A percentile compares a stretch with the other conserved stretches of the same genome.
Evolutionary conservation across 768 basidiomycete species (phyloP).

Genomic region (Lentinus brumalis): DNA sequence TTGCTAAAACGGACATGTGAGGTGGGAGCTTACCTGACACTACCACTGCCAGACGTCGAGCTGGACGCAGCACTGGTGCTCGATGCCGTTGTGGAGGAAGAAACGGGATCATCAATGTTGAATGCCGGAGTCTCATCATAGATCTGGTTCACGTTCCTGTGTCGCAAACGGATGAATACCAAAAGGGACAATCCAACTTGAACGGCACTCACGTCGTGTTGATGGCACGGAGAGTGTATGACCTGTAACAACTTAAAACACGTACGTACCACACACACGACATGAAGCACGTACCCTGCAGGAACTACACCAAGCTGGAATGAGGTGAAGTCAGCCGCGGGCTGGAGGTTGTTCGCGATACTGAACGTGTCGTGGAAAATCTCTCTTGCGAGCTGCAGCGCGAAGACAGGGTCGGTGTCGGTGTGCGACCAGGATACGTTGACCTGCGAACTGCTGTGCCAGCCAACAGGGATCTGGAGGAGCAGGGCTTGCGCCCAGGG

Average conservation of each 20-base stretch:
- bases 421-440: conserved; percentile 51
- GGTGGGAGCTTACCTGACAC: conserved; percentile 12
- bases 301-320: conserved; percentile 52
- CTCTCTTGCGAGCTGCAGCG: conserved; percentile 48
- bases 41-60: conserved; percentile 22
- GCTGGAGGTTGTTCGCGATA: conserved; percentile 55
- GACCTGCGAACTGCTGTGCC: conserved; percentile 34
- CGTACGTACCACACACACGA: neutral
- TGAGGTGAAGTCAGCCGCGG: conserved; percentile 35
- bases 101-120: conserved; percentile 35
- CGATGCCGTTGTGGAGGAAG: conserved; percentile 19
- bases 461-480: conserved; percentile 33
- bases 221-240: conserved; percentile 52
- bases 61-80: neutral
- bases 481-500: conserved; percentile 46
- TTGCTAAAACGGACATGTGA: neutral
- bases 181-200: too few relatives aligned
- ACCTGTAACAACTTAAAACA: conserved; percentile 14
- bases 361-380: conserved; percentile 56
- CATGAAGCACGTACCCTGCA: conserved; percentile 40
- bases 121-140: conserved; percentile 45
- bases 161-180: neutral
- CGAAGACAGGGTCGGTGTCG: conserved; percentile 44
- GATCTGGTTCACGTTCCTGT: conserved; percentile 47
- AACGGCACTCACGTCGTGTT: conserved; percentile 37